Evolutionary conservation across 371 early-diverging fungal genomes (phyloP).

Genomic region (Syncephalastrum racemosum): DNA sequence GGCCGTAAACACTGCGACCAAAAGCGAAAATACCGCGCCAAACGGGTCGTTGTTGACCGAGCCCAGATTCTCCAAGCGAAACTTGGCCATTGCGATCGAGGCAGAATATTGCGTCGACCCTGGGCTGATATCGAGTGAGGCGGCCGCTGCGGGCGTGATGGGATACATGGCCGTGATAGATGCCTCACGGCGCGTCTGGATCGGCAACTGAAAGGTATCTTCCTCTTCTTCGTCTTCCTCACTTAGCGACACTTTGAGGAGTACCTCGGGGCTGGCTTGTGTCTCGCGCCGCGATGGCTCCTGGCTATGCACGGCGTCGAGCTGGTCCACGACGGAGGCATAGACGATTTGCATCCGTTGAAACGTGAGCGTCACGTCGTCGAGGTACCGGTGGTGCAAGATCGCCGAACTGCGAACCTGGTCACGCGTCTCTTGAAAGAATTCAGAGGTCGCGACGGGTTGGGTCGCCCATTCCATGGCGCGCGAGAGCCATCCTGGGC

Average conservation of each 20-base stretch:
- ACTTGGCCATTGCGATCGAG: conserved; percentile 19
- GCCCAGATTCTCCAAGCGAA: conserved; percentile 40
- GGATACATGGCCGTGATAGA: conserved; percentile 20
- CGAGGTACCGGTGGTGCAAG: conserved; percentile 18
- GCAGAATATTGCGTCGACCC: conserved; percentile 9
- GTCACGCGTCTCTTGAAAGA: conserved; percentile 14
- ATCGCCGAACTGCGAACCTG: conserved; percentile 1
- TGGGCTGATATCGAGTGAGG: conserved; percentile 26
- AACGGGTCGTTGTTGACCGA: conserved; percentile 53
- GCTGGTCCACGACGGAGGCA: conserved; percentile 24
- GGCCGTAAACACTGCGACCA: conserved; percentile 58
- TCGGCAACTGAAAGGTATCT: conserved; percentile 4
- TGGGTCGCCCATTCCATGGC: conserved; percentile 57
- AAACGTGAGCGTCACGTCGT: conserved; percentile 42
- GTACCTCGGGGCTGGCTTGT: conserved; percentile 3
- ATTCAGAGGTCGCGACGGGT: conserved; percentile 26
- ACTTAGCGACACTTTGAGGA: background rate
- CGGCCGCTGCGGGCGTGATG: conserved; percentile 15
- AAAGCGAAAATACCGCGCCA: conserved; percentile 53
- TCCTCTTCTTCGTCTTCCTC: background rate
- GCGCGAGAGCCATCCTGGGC: conserved; percentile 62
- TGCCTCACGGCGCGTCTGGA: conserved; percentile 12
- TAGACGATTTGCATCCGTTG: conserved; percentile 37
- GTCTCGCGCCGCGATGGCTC: conserved; percentile 6
- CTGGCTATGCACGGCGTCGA: conserved; percentile 18